Base-by-base conservation (phyloP, 257 asterid species). In the Petrea volubilis region DNA sequence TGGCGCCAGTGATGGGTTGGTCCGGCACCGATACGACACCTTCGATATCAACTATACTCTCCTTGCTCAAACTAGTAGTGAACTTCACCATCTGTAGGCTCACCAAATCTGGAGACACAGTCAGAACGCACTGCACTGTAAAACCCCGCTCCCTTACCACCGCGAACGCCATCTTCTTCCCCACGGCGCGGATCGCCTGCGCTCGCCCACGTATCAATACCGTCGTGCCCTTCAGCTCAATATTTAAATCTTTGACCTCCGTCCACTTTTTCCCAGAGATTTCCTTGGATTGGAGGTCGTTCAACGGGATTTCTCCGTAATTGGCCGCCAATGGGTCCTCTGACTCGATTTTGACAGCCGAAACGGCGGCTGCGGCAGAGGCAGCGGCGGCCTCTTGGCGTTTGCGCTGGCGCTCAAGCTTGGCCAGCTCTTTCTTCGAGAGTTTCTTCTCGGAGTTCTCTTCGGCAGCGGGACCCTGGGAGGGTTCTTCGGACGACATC, bases 1-100 rank as follows among this genome's bases (percentile, higher is more conserved):
- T 81, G 69, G 97, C 82, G 56, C 99, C 97, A 3, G 76, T 87
- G 77, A 94, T 86, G 12, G 89, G 67, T 14, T 62, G 78, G 12
- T 46, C 61, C 0, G 99, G 99, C 24, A 91, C 86, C 3, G 96
- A 84, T 2, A 91, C 82, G 24, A 84, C 71, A 65, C 99, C 99
- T 76, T 86, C 90, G 1, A 94, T 31, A 57, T 91, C 97, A 55
- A 94, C 77, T 6, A 89, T 77, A 8, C 96, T 87, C 72, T 94
- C 99, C 3, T 79, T 74, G 81, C 87, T 94, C 80, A 94, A 67
- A 11, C 84, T 31, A 21, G 78, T 77, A n/a, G 91, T 91, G 72
- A 73, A 94, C 79, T 91, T 91, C 38, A 91, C 89, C 97, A 94
- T 91, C 76, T 86, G 89, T 14, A 72, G 61, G 71, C 99, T 94